Evolutionary conservation across 1,284 basidiomycete genomes (phyloP).

Genomic region (Erythrobasidium hasegawianum): DNA sequence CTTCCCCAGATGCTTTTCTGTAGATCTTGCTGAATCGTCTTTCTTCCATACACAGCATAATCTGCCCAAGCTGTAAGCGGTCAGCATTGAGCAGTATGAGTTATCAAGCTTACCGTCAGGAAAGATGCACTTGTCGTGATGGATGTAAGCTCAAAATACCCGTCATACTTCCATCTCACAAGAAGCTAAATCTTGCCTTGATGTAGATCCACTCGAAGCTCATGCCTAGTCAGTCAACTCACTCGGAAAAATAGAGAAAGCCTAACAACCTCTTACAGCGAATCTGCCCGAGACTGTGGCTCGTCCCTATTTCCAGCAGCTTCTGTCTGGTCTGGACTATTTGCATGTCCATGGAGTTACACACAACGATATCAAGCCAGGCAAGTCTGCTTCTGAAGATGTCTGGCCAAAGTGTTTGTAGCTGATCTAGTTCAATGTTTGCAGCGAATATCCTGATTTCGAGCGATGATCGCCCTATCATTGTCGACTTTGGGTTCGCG

Average conservation of each 20-base stretch:
- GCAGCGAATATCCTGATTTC: constrained; percentile 79
- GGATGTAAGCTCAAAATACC: constrained; percentile 36
- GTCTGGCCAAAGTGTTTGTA: too few species aligned
- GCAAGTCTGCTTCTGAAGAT: constrained; percentile 33
- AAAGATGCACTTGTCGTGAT: constrained; percentile 15
- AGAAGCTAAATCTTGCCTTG: not conserved
- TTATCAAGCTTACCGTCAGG: too few species aligned
- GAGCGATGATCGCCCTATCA: constrained; percentile 66
- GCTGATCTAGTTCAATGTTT: too few species aligned
- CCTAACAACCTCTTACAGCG: constrained; percentile 68
- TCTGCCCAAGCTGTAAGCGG: constrained; percentile 77
- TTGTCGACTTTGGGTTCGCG: constrained; percentile 90
- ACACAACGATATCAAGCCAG: constrained; percentile 91
- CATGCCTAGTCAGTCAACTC: constrained; percentile 29
- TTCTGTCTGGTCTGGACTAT: constrained; percentile 82
- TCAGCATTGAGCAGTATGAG: too few species aligned
- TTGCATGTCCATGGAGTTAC: constrained; percentile 77
- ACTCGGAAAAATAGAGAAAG: constrained; percentile 1
- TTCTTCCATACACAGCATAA: constrained; percentile 54
- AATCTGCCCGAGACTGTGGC: constrained; percentile 72
- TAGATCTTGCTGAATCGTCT: not conserved
- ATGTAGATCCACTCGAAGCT: constrained; percentile 57
- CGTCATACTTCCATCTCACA: not conserved
- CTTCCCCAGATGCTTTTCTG: not conserved
- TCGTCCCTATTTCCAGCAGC: constrained; percentile 74